Conservation (phyloP, 768 basidiomycete species). For the Suillus paluster region DNA sequence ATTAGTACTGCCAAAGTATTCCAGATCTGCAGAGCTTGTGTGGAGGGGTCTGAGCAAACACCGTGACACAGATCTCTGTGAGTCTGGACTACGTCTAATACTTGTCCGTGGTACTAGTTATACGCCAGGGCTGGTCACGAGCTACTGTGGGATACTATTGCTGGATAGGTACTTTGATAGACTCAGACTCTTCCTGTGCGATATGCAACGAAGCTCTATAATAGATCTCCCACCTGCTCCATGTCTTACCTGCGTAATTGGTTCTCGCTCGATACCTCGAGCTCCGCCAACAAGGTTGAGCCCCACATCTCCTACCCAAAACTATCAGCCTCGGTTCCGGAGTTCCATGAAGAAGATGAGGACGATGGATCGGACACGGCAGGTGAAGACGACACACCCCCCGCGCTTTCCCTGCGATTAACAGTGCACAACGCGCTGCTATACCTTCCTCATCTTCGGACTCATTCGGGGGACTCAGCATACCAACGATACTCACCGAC, state of each 20-base stretch:
- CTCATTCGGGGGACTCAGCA: conserved; percentile 1
- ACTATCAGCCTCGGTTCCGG: conserved; percentile 18
- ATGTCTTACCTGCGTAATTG: conserved; percentile 63
- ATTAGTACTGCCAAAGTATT: no score
- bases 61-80: no score
- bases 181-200: no score
- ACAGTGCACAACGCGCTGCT: conserved; percentile 70
- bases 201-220: no score
- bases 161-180: neutral
- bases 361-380: conserved; percentile 45
- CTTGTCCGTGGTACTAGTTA: no score
- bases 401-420: conserved; percentile 74
- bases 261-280: conserved; percentile 45
- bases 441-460: conserved; percentile 19
- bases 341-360: conserved; percentile 32
- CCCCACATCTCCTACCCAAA: conserved; percentile 7
- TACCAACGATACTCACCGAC: conserved; percentile 46
- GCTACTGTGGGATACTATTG: neutral
- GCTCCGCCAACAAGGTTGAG: neutral
- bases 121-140: no score
- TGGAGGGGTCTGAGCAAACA: no score
- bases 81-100: no score
- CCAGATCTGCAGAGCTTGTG: no score
- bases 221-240: neutral
- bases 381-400: conserved; percentile 61